These are phyloP conservation scores for Apiospora aurea DNA, from an alignment of 2,329 filamentous ascomycete species.

Conservation along the genomic window DNA sequence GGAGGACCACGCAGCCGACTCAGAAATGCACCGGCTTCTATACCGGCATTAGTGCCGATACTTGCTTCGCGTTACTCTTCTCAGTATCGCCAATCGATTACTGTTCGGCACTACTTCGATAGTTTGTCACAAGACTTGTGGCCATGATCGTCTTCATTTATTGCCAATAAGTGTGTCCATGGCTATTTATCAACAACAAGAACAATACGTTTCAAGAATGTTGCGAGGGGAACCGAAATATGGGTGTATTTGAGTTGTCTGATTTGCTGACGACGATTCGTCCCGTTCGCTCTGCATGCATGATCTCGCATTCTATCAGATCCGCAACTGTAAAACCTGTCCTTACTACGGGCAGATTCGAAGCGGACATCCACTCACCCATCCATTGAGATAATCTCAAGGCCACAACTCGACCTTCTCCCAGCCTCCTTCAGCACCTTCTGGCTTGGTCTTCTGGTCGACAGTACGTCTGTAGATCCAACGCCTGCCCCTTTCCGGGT, in stretches of 20 bases:
- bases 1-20: background rate
- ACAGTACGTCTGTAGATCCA: constrained; percentile 70
- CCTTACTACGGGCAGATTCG: background rate
- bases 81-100: background rate
- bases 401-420: constrained; percentile 74
- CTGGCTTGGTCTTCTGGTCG: constrained; percentile 42
- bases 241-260: background rate
- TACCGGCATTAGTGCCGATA: constrained; percentile 12
- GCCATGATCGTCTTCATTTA: background rate
- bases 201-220: background rate
- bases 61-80: background rate
- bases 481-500: constrained; percentile 67
- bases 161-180: background rate
- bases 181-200: background rate
- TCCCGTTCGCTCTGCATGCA: background rate
- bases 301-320: constrained; percentile 6
- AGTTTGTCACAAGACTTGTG: background rate
- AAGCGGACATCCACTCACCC: background rate
- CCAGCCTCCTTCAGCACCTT: constrained; percentile 59
- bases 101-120: background rate
- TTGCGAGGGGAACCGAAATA: background rate
- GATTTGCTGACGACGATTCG: background rate
- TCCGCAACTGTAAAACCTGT: background rate
- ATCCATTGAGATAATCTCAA: constrained; percentile 38
- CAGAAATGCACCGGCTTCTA: background rate